Base-by-base conservation (phyloP, 2,329 filamentous ascomycete species). In the Pseudogymnoascus sp. region DNA sequence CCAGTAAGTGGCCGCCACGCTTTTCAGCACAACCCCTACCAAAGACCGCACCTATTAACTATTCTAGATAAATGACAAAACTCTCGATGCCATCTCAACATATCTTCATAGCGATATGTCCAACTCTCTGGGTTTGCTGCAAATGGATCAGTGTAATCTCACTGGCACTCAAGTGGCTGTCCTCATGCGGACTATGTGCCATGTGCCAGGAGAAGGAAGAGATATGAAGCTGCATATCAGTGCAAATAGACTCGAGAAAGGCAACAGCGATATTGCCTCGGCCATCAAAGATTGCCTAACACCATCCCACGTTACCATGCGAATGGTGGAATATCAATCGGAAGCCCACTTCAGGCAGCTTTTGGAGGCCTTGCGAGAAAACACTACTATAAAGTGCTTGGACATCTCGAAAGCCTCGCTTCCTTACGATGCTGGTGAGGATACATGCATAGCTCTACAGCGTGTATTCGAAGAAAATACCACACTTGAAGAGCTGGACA, bases 331-430 rank as follows among this genome's bases (percentile, higher is more conserved):
- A 68, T 90, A 71, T 47, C 65, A 66, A 7, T 72, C 71, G 57
- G 71, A 73, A 59, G 67, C 69, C 35, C 64, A 71, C 37, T 89
- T 89, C 65, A 79, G 83, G 36, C 79, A 84, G 62, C 74, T 90
- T 57, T 77, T 89, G 5, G 74, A 82, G 63, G 85, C 87, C 1
- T 68, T 90, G 58, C 80, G 81, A 4, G 75, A 75, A 41, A 90
- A 90, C 68, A 84, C 76, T 15, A 84, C 84, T 0, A 81, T 89
- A 58, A 79, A 78, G 58, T 84, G 81, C 66, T 73, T 90, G 13
- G 86, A 90, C 70, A 84, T 90, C 26, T 89, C 87, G 1, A 85
- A 87, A 65, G 84, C 84, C 1, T 88, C 86, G 0, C 75, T 90
- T 21, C 87, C 86, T 11, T 85, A 84, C 60, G 86, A 89, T 69